Conservation (phyloP, 2,329 filamentous ascomycete species). For the Paecilomyces dactylethromorphus region DNA sequence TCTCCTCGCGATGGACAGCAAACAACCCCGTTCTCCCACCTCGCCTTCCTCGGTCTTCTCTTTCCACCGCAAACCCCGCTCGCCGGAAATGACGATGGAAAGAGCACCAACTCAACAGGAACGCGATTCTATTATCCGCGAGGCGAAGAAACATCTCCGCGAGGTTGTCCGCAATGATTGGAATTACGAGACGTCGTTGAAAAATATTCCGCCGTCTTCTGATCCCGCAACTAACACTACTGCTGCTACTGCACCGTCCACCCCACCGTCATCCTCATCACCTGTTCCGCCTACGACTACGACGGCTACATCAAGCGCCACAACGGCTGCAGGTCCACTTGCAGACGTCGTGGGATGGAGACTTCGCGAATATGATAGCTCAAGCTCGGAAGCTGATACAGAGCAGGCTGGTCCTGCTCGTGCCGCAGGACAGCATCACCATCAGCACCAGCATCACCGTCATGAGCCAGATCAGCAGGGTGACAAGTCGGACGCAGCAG, state of each 20-base stretch:
- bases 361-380: conserved; percentile 29
- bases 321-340: not conserved
- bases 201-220: conserved; percentile 10
- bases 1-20: not conserved
- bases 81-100: conserved; percentile 10
- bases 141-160: conserved; percentile 34
- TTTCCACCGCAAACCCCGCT: conserved; percentile 15
- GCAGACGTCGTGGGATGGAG: conserved; percentile 28
- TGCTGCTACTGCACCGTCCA: conserved; percentile 11
- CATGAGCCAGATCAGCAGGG: conserved; percentile 18
- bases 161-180: conserved; percentile 38
- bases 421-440: conserved; percentile 6
- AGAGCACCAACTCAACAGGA: conserved; percentile 4
- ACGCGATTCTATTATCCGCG: conserved; percentile 33
- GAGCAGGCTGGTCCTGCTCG: conserved; percentile 13
- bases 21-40: not conserved
- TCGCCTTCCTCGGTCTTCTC: conserved; percentile 11
- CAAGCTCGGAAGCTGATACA: conserved; percentile 30
- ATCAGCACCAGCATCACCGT: conserved; percentile 15
- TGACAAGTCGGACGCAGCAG: conserved; percentile 33
- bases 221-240: conserved; percentile 10
- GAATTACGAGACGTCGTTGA: conserved; percentile 22
- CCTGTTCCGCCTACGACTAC: not conserved
- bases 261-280: conserved; percentile 8
- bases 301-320: not conserved